Conservation (phyloP, 176 grass and related monocot species). For the Dactylis glomerata region DNA sequence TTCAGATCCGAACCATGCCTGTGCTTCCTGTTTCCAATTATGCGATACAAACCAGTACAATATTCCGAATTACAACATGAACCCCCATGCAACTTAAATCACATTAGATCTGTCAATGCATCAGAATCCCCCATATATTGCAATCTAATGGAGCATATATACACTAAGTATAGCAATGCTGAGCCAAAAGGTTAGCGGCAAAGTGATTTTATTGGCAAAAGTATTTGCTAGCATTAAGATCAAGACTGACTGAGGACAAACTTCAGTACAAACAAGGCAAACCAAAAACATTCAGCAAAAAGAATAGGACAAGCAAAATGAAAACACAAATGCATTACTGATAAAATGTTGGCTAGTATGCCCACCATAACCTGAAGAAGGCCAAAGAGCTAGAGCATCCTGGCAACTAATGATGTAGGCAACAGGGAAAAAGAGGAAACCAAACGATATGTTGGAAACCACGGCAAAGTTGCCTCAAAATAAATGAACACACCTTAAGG, state of each 20-base stretch:
- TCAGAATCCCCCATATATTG: too few relatives aligned
- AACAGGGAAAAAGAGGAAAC: constrained; percentile 88
- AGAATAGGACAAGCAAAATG: not conserved
- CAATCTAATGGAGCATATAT: too few relatives aligned
- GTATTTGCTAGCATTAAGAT: not conserved
- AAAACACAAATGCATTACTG: not conserved
- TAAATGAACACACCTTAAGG: not conserved
- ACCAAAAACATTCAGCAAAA: not conserved
- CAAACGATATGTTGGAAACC: constrained; percentile 49
- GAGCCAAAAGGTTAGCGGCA: too few relatives aligned
- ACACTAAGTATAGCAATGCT: too few relatives aligned
- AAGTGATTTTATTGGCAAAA: too few relatives aligned
- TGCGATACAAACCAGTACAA: too few relatives aligned
- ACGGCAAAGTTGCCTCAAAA: constrained; percentile 59
- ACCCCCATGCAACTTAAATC: too few relatives aligned
- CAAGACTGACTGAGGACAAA: not conserved
- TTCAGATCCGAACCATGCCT: too few relatives aligned
- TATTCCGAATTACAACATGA: too few relatives aligned
- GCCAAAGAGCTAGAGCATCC: constrained; percentile 15
- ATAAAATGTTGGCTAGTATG: constrained; percentile 34
- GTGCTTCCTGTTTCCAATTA: too few relatives aligned
- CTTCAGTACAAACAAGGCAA: not conserved
- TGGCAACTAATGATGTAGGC: constrained; percentile 44
- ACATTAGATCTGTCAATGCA: too few relatives aligned
- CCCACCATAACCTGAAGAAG: constrained; percentile 12